Base-by-base conservation (phyloP, 192 early-diverging fungal species). In the Helicostylum pulchrum region DNA sequence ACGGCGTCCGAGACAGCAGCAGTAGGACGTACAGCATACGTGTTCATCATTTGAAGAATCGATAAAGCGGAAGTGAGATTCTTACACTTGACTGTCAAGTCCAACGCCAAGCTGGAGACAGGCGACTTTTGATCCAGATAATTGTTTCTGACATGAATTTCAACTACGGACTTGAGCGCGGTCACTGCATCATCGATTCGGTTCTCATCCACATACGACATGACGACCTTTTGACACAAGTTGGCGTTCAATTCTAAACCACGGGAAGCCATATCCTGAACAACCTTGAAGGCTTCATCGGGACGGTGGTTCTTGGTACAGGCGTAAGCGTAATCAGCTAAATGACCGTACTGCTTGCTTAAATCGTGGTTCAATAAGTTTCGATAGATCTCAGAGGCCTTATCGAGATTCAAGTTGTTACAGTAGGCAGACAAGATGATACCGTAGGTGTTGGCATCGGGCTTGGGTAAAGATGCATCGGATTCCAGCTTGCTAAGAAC, bases 361-460 rank as follows among this genome's bases (percentile, higher is more conserved):
- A 76, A 17, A 55, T 71, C 63, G 5, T 51, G 62, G 10, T 59
- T 61, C 39, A 62, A 12, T 46, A 76, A 44, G 5, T 54, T 9
- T 26, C 23, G 4, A 30, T 68, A 76, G 0, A 56, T 26, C 5
- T 65, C 48, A 12, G 30, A 8, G 3, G 69, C 65, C 2, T 63
- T 30, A 7, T 66, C 65, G 20, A 64, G 34, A 32, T 70, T 47
- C 0, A 60, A 47, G 39, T 36, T 31, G 14, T 61, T 54, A 34
- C 57, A 55, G 26, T 67, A 61, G n/a, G 60, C 49, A 11, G 57
- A 31, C 10, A 76, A 50, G 5, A 76, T 20, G 44, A 42, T 46
- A 14, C 66, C 66, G 44, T 71, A 76, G 0, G 69, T 72, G 34
- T 58, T 63, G 1, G 44, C 65, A 21, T 71, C 66, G 5, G 74